A percentile compares a stretch with the other conserved stretches of the same genome.
Evolutionary conservation across 257 asterid species (phyloP).

Genomic region (Ligustrum vulgare): DNA sequence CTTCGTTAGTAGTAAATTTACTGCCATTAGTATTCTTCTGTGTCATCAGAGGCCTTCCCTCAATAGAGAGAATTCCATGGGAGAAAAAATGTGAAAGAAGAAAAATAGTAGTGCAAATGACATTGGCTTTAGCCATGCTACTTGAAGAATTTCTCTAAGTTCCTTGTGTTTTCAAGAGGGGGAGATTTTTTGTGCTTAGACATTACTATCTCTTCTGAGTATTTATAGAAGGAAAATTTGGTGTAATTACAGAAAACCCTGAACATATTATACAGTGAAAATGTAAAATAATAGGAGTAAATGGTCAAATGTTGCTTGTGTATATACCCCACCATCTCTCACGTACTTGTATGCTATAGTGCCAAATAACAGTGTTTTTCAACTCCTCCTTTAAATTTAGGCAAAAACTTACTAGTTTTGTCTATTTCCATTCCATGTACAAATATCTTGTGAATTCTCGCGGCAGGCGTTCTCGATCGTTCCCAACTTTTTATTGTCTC

Average conservation of each 20-base stretch:
- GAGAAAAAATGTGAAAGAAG: constrained; percentile 24
- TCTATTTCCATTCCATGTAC: too few species aligned
- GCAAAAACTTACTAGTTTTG: too few species aligned
- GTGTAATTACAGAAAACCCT: background rate
- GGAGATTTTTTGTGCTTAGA: background rate
- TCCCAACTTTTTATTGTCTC: too few species aligned
- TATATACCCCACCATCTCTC: background rate
- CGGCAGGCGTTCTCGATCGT: too few species aligned
- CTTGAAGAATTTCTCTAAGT: background rate
- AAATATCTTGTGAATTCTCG: too few species aligned
- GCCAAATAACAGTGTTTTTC: background rate
- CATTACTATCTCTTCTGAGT: constrained; percentile 7
- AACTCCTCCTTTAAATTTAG: background rate
- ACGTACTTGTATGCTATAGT: background rate
- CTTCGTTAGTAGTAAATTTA: background rate
- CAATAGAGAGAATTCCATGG: constrained; percentile 12
- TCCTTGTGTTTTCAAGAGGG: background rate
- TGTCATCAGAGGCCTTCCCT: constrained; percentile 20
- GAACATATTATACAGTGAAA: background rate
- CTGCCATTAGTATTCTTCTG: constrained; percentile 1
- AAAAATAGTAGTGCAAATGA: constrained; percentile 4
- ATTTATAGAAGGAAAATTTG: constrained; percentile 31
- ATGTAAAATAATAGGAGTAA: background rate
- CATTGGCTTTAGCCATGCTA: constrained; percentile 28
- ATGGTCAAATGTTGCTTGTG: constrained; percentile 20